Evolutionary conservation across 768 basidiomycete genomes (phyloP).

Genomic region (Pulveroboletus sp.): DNA sequence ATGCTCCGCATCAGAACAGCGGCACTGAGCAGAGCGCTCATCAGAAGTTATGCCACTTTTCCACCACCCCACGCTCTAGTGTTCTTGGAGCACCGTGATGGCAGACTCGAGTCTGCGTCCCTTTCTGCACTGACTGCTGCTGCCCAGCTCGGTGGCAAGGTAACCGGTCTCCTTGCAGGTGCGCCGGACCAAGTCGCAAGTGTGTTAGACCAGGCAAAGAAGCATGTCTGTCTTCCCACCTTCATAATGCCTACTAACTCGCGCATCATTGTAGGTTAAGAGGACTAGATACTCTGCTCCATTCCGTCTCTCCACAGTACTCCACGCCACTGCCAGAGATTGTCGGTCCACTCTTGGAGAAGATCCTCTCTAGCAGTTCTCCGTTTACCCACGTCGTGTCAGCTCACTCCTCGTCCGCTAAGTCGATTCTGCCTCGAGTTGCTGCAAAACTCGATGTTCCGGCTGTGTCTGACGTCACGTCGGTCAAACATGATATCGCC

Average conservation of each 20-base stretch:
- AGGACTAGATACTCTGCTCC: conserved; percentile 61
- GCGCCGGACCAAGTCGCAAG: conserved; percentile 57
- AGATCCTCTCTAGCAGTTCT: conserved; percentile 56
- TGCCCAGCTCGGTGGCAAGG: conserved; percentile 74
- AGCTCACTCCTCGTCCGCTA: conserved; percentile 87
- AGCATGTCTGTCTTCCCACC: conserved; percentile 41
- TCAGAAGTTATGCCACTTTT: conserved; percentile 50
- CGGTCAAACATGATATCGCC: conserved; percentile 64
- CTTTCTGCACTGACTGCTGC: conserved; percentile 93
- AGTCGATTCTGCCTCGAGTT: conserved; percentile 89
- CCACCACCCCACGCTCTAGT: conserved; percentile 72
- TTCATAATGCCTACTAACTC: conserved; percentile 4
- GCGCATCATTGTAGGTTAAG: conserved; percentile 45
- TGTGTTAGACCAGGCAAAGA: conserved; percentile 74
- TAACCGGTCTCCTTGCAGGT: conserved; percentile 77
- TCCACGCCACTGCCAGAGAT: conserved; percentile 67
- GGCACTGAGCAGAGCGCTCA: conserved; percentile 30
- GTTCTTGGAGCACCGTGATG: conserved; percentile 83
- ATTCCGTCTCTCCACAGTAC: conserved; percentile 69
- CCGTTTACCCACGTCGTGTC: conserved; percentile 89
- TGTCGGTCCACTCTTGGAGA: conserved; percentile 78
- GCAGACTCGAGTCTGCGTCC: conserved; percentile 76
- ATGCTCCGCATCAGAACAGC: conserved; percentile 22
- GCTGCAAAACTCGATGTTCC: conserved; percentile 87
- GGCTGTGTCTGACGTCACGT: conserved; percentile 87